Conservation (phyloP, 805 yeast species). For the Sugiyamaella chiloensis region DNA sequence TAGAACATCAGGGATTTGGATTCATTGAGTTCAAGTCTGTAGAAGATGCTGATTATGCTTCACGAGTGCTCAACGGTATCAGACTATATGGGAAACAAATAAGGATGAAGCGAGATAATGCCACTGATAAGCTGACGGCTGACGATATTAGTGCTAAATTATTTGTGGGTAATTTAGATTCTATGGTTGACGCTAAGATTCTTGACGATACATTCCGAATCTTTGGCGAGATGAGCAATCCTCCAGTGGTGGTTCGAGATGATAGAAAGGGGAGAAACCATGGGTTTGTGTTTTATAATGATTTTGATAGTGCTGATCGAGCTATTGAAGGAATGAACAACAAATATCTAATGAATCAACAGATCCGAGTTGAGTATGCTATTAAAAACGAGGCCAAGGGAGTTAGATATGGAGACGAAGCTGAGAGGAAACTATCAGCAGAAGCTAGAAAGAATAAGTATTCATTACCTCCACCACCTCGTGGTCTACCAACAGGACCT, state of each 20-base stretch:
- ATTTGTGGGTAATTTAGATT: slow-evolving; percentile 67
- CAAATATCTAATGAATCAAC: slow-evolving; percentile 63
- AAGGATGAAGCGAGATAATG: slow-evolving; percentile 47
- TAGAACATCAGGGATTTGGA: slow-evolving; percentile 81
- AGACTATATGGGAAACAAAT: slow-evolving; percentile 59
- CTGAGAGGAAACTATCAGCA: slow-evolving; percentile 67
- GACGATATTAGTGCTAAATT: slow-evolving; percentile 61
- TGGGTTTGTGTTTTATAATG: slow-evolving; percentile 64
- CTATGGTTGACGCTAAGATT: slow-evolving; percentile 57
- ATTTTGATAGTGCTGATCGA: slow-evolving; percentile 63
- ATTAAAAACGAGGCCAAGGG: slow-evolving; percentile 56
- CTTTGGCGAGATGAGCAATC: slow-evolving; percentile 60
- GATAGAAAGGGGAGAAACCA: slow-evolving; percentile 54
- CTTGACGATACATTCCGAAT: slow-evolving; percentile 56
- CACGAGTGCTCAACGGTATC: slow-evolving; percentile 56
- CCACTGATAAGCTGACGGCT: slow-evolving; percentile 33
- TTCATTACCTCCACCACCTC: slow-evolving; percentile 3
- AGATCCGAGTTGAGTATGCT: slow-evolving; percentile 64
- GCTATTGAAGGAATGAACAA: slow-evolving; percentile 71
- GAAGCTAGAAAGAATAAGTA: slow-evolving; percentile 48
- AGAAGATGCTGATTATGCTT: slow-evolving; percentile 68
- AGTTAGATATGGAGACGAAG: slow-evolving; percentile 72
- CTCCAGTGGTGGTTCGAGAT: slow-evolving; percentile 49
- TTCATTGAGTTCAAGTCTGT: slow-evolving; percentile 66
- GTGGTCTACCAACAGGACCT: not conserved